Base-by-base conservation (phyloP, 805 yeast genomes). In the Wickerhamiella hasegawae region DNA sequence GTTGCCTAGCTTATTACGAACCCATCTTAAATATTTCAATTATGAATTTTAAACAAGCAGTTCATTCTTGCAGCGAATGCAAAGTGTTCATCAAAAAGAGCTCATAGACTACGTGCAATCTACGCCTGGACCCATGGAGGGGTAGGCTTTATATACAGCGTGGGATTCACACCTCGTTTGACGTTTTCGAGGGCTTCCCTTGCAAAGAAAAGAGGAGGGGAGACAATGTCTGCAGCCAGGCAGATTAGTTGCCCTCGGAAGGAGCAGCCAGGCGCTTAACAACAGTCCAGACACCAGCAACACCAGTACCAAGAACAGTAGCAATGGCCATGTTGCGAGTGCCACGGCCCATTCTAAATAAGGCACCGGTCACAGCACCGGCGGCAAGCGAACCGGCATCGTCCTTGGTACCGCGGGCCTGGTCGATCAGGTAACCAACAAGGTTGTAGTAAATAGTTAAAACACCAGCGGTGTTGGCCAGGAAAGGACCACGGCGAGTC, bases 401-500 rank as follows among this genome's bases (percentile, higher is more conserved):
- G 59, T 87, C 97, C 57, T 87, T 96, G 57, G 74, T 71, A 61
- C 96, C 76, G 37, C 76, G 46, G 18, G 42, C 53, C 29, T 69
- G 66, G 57, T 82, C 97, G 45, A 90, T 64, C 9, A 76, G 54
- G 20, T 90, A 72, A 59, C 84, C 85, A 46, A 82, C 66, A 45
- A 87, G 57, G 62, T 90, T 90, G 62, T 90, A 90, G 44, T 79
- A 69, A 49, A 90, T 60, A 18, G 96, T 95, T 47, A 90, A 66
- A 16, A 84, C 92, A 62, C 96, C 98, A 12, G 94, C 93, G 35
- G 78, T 75, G 64, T 90, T 90, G 48, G 97, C 98, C 53, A 87
- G 60, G 58, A 73, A 87, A 17, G 98, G 98, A 41, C 98, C 98
- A 57, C 94, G 75, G 53, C 83, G 79, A 28, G 98, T 90, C 51